A percentile compares a stretch with the other conserved stretches of the same genome.
phyloP scores from a whole-genome alignment of 148 eudicot genomes.

The Gaultheria prostrata region DNA sequence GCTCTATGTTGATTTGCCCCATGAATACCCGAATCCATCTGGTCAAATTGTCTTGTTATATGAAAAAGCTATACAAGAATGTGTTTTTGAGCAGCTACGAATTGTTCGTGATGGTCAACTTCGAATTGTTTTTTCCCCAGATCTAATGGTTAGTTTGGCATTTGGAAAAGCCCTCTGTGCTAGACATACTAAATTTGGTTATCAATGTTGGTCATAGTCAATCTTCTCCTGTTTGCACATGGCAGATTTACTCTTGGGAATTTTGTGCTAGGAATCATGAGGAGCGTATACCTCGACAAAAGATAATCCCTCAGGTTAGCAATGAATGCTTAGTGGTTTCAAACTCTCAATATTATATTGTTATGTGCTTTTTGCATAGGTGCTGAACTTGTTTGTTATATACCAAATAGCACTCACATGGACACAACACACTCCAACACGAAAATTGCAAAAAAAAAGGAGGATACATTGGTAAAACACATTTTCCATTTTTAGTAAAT shows the following conservation, averaged over 20 bases:
- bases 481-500: not conserved
- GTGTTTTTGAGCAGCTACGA: slow-evolving; percentile 86
- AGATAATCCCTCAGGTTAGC: slow-evolving; percentile 58
- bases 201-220: slow-evolving; percentile 9
- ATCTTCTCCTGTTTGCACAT: slow-evolving; percentile 10
- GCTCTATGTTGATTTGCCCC: slow-evolving; percentile 86
- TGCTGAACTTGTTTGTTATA: not conserved
- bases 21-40: slow-evolving; percentile 69
- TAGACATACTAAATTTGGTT: not conserved
- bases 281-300: slow-evolving; percentile 61
- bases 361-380: not conserved
- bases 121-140: slow-evolving; percentile 86
- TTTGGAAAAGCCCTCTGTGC: not conserved
- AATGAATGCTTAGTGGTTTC: not conserved
- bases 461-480: not conserved
- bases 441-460: not conserved
- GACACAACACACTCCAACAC: not conserved
- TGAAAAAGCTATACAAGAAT: slow-evolving; percentile 89
- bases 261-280: slow-evolving; percentile 73
- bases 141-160: slow-evolving; percentile 34
- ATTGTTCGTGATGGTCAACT: slow-evolving; percentile 98
- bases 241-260: slow-evolving; percentile 73
- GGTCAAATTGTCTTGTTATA: slow-evolving; percentile 87
- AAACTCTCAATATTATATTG: not conserved
- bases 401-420: not conserved